Conservation (phyloP, 176 grass and related monocot species). For the Pharus latifolius region DNA sequence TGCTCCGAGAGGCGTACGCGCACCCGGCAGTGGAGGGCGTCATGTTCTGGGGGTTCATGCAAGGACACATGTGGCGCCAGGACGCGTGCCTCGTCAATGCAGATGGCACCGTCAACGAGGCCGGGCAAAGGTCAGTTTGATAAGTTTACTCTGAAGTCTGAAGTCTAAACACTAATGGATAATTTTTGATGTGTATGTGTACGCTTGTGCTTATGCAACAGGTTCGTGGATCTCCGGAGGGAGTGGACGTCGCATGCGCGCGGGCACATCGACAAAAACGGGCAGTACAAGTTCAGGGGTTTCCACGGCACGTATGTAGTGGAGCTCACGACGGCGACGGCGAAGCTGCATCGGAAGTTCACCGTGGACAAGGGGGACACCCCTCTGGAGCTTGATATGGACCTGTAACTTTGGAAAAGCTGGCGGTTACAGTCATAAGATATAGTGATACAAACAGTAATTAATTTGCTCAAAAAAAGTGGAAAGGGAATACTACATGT, state of each 20-base stretch:
- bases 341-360: constrained; percentile 36
- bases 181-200: not conserved
- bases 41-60: constrained; percentile 70
- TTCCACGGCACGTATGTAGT: constrained; percentile 48
- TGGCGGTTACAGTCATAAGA: not conserved
- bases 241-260: constrained; percentile 63
- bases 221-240: constrained; percentile 39
- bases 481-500: not conserved
- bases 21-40: constrained; percentile 67
- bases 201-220: not conserved
- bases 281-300: constrained; percentile 53
- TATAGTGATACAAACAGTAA: not conserved
- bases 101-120: constrained; percentile 63
- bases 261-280: constrained; percentile 29
- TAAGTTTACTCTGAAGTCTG: too few species aligned
- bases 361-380: constrained; percentile 70
- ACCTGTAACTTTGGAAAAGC: not conserved
- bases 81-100: constrained; percentile 47
- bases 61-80: constrained; percentile 47
- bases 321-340: constrained; percentile 34
- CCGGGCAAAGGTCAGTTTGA: constrained; percentile 30
- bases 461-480: not conserved
- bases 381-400: constrained; percentile 40
- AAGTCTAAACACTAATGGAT: too few species aligned
- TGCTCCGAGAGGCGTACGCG: constrained; percentile 64